phyloP scores from a whole-genome alignment of 148 eudicot genomes.

The Rhododendron ferrugineum region DNA sequence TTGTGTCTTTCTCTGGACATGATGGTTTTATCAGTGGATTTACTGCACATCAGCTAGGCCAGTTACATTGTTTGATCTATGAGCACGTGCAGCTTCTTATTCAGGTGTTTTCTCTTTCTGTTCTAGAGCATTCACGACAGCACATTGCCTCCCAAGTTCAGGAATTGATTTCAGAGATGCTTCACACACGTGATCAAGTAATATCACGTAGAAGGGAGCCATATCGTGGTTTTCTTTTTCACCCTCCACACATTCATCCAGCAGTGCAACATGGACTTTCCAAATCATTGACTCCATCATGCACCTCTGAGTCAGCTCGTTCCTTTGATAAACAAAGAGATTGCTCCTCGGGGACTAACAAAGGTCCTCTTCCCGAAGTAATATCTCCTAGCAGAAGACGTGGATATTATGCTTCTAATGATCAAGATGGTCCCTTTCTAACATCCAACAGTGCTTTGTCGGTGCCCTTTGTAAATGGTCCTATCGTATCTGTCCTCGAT shows the following conservation, averaged over 20 bases:
- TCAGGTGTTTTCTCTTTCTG: conserved; percentile 77
- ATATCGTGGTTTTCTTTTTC: conserved; percentile 55
- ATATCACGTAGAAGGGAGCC: conserved; percentile 50
- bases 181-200: conserved; percentile 55
- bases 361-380: conserved; percentile 18
- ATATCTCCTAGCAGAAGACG: conserved; percentile 18
- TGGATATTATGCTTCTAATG: conserved; percentile 14
- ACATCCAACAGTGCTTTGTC: conserved; percentile 35
- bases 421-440: conserved; percentile 19
- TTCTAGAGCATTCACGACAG: conserved; percentile 64
- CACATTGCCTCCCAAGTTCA: conserved; percentile 70
- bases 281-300: conserved; percentile 20
- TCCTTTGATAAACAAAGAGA: conserved; percentile 29
- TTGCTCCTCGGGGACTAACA: conserved; percentile 19
- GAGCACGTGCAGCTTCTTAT: conserved; percentile 95
- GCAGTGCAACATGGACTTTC: conserved; percentile 31
- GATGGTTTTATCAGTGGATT: conserved; percentile 44
- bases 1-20: conserved; percentile 28
- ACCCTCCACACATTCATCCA: conserved; percentile 36
- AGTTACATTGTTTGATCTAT: conserved; percentile 66
- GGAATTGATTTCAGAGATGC: conserved; percentile 54
- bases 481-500: conserved; percentile 67
- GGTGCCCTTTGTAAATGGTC: conserved; percentile 53
- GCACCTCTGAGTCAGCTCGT: conserved; percentile 23
- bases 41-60: conserved; percentile 77